Conservation (phyloP, 805 yeast species). For the Jamesozyma piceae region DNA sequence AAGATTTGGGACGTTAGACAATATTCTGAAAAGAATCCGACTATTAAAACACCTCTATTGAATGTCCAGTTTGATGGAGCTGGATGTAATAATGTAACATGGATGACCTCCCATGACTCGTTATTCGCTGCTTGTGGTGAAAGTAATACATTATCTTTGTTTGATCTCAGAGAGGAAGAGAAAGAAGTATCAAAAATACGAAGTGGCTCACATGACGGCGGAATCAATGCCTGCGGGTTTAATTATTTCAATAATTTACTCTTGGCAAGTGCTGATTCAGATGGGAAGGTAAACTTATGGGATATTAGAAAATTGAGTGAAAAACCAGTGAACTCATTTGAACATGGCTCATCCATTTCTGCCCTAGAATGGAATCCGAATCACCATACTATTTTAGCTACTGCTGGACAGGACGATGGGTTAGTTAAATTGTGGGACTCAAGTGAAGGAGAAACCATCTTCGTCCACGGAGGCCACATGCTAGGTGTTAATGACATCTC, state of each 20-base stretch:
- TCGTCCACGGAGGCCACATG: constrained; percentile 80
- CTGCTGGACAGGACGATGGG: constrained; percentile 57
- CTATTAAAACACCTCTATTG: constrained; percentile 20
- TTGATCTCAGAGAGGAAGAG: constrained; percentile 42
- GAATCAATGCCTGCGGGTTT: constrained; percentile 51
- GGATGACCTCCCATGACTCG: constrained; percentile 54
- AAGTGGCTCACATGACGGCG: constrained; percentile 14
- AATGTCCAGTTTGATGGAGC: constrained; percentile 25
- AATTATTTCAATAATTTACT: constrained; percentile 48
- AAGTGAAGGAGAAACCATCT: constrained; percentile 32
- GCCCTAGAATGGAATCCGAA: constrained; percentile 66
- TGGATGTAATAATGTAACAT: constrained; percentile 65
- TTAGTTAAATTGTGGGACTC: constrained; percentile 56
- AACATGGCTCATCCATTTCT: constrained; percentile 47
- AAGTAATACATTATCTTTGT: constrained; percentile 39
- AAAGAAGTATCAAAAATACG: constrained; percentile 1
- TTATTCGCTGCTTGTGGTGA: constrained; percentile 65
- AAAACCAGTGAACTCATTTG: constrained; percentile 24
- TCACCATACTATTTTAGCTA: constrained; percentile 45
- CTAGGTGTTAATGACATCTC: constrained; percentile 75
- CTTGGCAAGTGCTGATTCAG: constrained; percentile 58
- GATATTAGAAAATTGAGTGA: constrained; percentile 46
- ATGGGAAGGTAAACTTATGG: constrained; percentile 50
- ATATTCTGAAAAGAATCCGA: constrained; percentile 25
- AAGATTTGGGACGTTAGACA: constrained; percentile 58